Conservation (phyloP, 352 stramenopile species). For the Phytophthora tentaculata region DNA sequence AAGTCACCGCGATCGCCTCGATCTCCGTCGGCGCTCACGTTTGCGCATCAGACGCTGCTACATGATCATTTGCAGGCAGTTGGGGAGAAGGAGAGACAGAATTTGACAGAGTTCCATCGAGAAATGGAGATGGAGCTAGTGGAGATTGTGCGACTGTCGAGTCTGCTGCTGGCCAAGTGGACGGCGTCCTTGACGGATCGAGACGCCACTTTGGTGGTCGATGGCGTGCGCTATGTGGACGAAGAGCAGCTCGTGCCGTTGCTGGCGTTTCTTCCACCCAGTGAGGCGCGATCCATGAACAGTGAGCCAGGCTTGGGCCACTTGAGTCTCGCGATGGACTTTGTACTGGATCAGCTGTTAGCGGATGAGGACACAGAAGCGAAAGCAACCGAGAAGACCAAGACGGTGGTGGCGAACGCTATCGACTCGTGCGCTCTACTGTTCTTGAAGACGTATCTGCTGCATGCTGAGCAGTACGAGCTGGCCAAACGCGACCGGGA, state of each 20-base stretch:
- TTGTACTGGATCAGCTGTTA: constrained; percentile 57
- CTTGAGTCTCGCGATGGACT: constrained; percentile 70
- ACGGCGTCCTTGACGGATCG: constrained; percentile 45
- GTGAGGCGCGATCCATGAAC: constrained; percentile 55
- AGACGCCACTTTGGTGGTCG: constrained; percentile 49
- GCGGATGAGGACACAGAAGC: constrained; percentile 19
- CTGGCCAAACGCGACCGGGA: constrained; percentile 39
- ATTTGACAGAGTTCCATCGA: constrained; percentile 46
- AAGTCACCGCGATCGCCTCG: constrained; percentile 34
- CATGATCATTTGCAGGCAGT: constrained; percentile 64
- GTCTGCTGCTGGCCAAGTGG: constrained; percentile 62
- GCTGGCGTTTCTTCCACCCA: constrained; percentile 47
- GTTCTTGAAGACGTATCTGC: constrained; percentile 70
- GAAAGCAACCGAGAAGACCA: constrained; percentile 1
- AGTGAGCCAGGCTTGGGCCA: constrained; percentile 61
- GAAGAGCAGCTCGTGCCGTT: constrained; percentile 67
- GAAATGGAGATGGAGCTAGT: constrained; percentile 57
- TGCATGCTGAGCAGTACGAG: constrained; percentile 60
- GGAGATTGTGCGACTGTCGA: constrained; percentile 51
- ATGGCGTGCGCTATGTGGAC: constrained; percentile 57
- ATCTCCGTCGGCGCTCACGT: constrained; percentile 50
- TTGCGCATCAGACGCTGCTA: constrained; percentile 62
- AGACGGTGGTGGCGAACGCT: constrained; percentile 36
- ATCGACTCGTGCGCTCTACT: constrained; percentile 63
- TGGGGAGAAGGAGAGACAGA: constrained; percentile 37